A percentile compares a stretch with the other conserved stretches of the same genome.
Evolutionary conservation across 164 flowering plant species (phyloP).

Genomic region (Magnolia sinica): DNA sequence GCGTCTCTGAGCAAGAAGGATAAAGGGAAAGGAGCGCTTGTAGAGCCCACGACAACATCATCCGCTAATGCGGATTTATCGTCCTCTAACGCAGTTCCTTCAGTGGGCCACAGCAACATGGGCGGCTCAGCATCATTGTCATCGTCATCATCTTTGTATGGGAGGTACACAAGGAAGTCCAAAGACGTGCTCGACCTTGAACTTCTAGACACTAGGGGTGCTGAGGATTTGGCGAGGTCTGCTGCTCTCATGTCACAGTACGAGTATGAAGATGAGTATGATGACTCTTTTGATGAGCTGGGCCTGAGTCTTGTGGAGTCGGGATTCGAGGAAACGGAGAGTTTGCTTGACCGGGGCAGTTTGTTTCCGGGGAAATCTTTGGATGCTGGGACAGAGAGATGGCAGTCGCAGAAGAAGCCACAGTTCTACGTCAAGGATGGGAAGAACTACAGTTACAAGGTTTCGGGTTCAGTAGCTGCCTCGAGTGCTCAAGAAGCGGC

Average conservation of each 20-base stretch:
- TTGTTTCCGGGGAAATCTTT: slow-evolving; percentile 30
- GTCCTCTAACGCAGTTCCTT: slow-evolving; percentile 11
- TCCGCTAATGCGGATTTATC: not conserved
- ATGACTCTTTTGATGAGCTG: slow-evolving; percentile 93
- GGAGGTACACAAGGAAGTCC: slow-evolving; percentile 73
- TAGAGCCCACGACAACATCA: slow-evolving; percentile 31
- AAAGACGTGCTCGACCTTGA: slow-evolving; percentile 25
- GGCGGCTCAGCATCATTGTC: slow-evolving; percentile 21
- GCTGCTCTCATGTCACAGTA: slow-evolving; percentile 56
- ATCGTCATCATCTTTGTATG: slow-evolving; percentile 55
- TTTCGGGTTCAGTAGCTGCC: slow-evolving; percentile 75
- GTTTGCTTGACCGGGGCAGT: slow-evolving; percentile 37
- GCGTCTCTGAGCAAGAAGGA: slow-evolving; percentile 42
- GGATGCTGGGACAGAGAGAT: slow-evolving; percentile 40
- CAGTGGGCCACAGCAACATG: slow-evolving; percentile 7
- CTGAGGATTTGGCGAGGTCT: slow-evolving; percentile 37
- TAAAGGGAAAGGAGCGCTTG: slow-evolving; percentile 77
- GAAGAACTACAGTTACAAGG: slow-evolving; percentile 94
- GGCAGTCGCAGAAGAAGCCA: slow-evolving; percentile 70
- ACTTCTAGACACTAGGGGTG: slow-evolving; percentile 43
- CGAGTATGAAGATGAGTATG: slow-evolving; percentile 98
- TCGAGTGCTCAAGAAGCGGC: slow-evolving; percentile 67
- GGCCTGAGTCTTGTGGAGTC: slow-evolving; percentile 76
- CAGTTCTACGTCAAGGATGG: slow-evolving; percentile 96
- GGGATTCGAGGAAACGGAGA: slow-evolving; percentile 59